These are phyloP conservation scores for Metarhizium anisopliae DNA, from an alignment of 2,329 filamentous ascomycete genomes.

Conservation along the genomic window DNA sequence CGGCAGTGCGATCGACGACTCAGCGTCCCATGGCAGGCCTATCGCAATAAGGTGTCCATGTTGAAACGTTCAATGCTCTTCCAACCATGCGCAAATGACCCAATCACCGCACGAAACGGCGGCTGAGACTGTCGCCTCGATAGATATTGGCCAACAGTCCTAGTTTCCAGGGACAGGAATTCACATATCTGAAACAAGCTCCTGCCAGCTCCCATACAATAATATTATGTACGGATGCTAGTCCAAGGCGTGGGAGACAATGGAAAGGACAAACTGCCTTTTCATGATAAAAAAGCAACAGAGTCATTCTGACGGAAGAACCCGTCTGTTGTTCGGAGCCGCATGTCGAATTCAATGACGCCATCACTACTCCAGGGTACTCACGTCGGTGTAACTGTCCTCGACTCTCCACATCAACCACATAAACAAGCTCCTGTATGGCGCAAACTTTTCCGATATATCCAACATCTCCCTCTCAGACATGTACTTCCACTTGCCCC, in stretches of 20 bases:
- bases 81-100: not conserved
- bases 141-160: no score
- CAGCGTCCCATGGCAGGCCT: not conserved
- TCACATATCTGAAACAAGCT: no score
- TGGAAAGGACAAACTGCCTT: not conserved
- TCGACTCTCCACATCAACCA: constrained; percentile 96
- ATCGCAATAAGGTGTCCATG: not conserved
- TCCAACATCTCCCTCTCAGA: constrained; percentile 85
- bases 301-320: not conserved
- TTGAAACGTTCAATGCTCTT: not conserved
- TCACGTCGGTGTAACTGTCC: constrained; percentile 57
- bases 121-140: no score
- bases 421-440: constrained; percentile 91
- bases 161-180: no score
- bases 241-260: not conserved
- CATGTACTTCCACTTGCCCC: constrained; percentile 98
- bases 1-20: not conserved
- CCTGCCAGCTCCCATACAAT: no score
- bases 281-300: not conserved
- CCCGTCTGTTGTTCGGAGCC: not conserved
- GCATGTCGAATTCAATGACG: not conserved
- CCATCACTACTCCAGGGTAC: constrained; percentile 38
- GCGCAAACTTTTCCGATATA: constrained; percentile 68
- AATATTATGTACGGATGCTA: no score
- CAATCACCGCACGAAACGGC: not conserved